These are phyloP conservation scores for Phytophthora cactorum DNA, from an alignment of 352 stramenopile species.

Conservation along the genomic window DNA sequence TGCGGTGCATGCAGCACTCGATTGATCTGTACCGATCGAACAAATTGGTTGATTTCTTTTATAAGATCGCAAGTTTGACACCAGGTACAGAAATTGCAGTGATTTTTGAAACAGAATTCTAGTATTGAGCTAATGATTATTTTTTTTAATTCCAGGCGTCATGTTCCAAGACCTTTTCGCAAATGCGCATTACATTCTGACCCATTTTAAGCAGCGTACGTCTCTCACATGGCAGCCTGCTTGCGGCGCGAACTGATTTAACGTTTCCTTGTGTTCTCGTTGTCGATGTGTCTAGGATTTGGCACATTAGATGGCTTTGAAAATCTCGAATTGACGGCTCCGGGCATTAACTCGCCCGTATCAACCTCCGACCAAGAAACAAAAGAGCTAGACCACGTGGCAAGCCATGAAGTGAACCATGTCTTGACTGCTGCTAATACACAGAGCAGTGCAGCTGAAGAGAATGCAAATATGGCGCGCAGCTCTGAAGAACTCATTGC, in stretches of 20 bases:
- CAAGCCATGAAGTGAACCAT: not conserved
- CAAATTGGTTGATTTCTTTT: conserved; percentile 50
- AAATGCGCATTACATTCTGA: conserved; percentile 45
- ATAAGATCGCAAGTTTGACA: conserved; percentile 38
- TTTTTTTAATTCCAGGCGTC: conserved; percentile 28
- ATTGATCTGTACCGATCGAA: conserved; percentile 49
- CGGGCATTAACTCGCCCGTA: conserved; percentile 7
- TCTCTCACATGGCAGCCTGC: not conserved
- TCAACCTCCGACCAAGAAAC: conserved; percentile 11
- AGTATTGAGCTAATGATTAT: conserved; percentile 5
- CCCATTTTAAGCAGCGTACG: conserved; percentile 53
- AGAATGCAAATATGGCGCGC: not conserved
- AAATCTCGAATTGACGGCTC: conserved; percentile 32
- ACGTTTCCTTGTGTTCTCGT: conserved; percentile 4
- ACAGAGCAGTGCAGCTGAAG: not conserved
- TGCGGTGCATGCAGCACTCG: conserved; percentile 45
- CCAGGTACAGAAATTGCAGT: conserved; percentile 34
- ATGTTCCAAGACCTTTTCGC: conserved; percentile 41
- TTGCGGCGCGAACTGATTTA: conserved; percentile 1
- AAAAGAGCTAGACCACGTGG: conserved; percentile 1
- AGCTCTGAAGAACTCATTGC: conserved; percentile 1
- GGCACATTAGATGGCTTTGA: conserved; percentile 46
- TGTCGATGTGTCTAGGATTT: conserved; percentile 36
- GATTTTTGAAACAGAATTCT: not conserved
- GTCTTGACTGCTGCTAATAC: not conserved